Evolutionary conservation across 2,329 filamentous ascomycete species (phyloP).

Genomic region (Penicillium sp.): DNA sequence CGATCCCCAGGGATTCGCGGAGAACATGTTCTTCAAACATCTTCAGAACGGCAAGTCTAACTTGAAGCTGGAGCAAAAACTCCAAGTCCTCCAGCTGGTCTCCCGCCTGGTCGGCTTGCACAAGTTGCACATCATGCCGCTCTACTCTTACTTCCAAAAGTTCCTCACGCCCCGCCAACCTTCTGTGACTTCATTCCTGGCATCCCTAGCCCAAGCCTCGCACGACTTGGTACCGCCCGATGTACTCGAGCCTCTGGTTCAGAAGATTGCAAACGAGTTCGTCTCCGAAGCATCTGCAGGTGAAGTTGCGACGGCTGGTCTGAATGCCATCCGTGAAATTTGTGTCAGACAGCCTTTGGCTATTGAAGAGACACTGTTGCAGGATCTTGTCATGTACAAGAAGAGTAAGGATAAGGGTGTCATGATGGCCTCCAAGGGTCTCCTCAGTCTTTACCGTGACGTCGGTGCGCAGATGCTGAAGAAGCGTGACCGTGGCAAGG

Average conservation of each 20-base stretch:
- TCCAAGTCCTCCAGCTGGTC: constrained; percentile 86
- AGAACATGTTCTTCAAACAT: constrained; percentile 85
- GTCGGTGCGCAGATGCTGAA: constrained; percentile 84
- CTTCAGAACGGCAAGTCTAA: constrained; percentile 82
- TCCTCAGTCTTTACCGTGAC: constrained; percentile 87
- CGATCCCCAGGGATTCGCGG: constrained; percentile 91
- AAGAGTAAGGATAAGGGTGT: constrained; percentile 98
- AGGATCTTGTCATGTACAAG: constrained; percentile 92
- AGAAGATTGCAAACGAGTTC: constrained; percentile 98
- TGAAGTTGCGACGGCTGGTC: constrained; percentile 85
- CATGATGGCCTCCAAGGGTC: constrained; percentile 96
- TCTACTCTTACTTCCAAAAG: constrained; percentile 97
- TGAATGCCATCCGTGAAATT: constrained; percentile 93
- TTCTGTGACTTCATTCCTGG: constrained; percentile 88
- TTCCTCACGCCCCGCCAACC: constrained; percentile 84
- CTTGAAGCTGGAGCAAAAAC: constrained; percentile 81
- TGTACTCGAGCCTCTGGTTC: constrained; percentile 80
- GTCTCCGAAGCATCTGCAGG: constrained; percentile 90
- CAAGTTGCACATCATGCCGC: constrained; percentile 80
- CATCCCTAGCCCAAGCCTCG: constrained; percentile 85
- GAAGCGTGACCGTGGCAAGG: constrained; percentile 87
- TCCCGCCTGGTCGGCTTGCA: constrained; percentile 89
- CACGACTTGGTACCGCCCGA: constrained; percentile 92
- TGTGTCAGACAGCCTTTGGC: constrained; percentile 90
- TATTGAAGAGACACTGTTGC: constrained; percentile 91